Base-by-base conservation (phyloP, 2,329 filamentous ascomycete genomes). In the Neurospora sp. region DNA sequence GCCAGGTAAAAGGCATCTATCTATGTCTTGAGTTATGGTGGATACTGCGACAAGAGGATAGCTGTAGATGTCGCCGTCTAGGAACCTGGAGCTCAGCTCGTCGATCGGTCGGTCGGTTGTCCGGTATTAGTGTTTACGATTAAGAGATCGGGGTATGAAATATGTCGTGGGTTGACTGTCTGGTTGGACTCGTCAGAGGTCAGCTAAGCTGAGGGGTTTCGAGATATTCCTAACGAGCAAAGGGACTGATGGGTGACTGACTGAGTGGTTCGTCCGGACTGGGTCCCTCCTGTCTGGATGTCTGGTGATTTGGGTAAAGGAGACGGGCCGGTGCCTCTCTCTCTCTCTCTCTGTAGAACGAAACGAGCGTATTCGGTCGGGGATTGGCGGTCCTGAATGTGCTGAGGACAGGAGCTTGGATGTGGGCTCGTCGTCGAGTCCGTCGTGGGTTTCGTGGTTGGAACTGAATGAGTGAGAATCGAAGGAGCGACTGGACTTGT, bases 1-100 rank as follows among this genome's bases (percentile, higher is more conserved):
- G 72, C 69, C 72, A 69, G 75, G 72, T 62, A 33, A 33, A 71
- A 73, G 70, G 72, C 74, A 76, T 76, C 72, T 71, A 75, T 57
- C 72, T 71, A 75, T 57, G n/a, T 28, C 10, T 38, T 11, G 65
- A n/a, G 40, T 15, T 52, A 36, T 33, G 52, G 15, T 36, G 52
- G 52, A 62, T 62, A 28, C 52, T 62, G 52, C 52, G 52, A 62
- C 52, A 33, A 33, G 52, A 62, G 23, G 52, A 62, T 62, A 33
- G 52, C 6, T 62, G 52, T 36, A 10, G 23, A 8, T 62, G 52
- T 62, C 52, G 52, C 52, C 28, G 52, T 62, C 52, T 62, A 62
- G 23, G 52, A 62, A 36, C 23, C 52, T 28, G 15, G 52, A 62
- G 23, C 52, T 57, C 52, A 33, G 28, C 52, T 62, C 52, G 19